Base-by-base conservation (phyloP, 371 early-diverging fungal species). In the Synchytrium microbalum region DNA sequence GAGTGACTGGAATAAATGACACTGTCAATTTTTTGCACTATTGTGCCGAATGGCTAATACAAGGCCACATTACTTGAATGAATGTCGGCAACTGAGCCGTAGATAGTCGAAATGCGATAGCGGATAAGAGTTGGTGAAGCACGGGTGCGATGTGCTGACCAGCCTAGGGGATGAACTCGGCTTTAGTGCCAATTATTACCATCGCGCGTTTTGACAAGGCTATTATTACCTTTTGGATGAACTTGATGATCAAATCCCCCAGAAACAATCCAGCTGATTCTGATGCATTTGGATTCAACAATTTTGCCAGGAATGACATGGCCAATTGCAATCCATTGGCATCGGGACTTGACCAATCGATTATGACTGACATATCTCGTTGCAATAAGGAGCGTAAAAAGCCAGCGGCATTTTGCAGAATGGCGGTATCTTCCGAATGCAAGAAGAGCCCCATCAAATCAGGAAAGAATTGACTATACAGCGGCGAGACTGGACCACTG, bases 181-280 rank as follows among this genome's bases (percentile, higher is more conserved):
- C n/a, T n/a, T n/a, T n/a, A n/a, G n/a, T n/a, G n/a, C n/a, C n/a
- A n/a, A n/a, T n/a, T n/a, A n/a, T n/a, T n/a, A n/a, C n/a, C n/a
- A n/a, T n/a, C n/a, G n/a, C n/a, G n/a, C n/a, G n/a, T n/a, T n/a
- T n/a, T n/a, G n/a, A 32, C 55, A 65, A 65, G 23, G 19, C 14
- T 26, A 58, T 13, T 16, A 61, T 66, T 68, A 81, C 87, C 73
- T 92, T 93, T 72, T 88, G 84, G 66, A 92, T 89, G 60, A 93
- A 69, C 62, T 88, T 89, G 8, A 84, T 83, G 54, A 92, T 86
- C 63, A 95, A 71, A 62, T 90, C 89, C 25, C 96, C 96, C n/a
- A 95, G 86, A 78, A 91, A 92, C 25, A 91, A 65, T 0, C 90
- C 84, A 0, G 90, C 86, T 0, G 91, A 89, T 66, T 93, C 94